Evolutionary conservation across 805 yeast species (phyloP), one percentile per base, ranked within the genome.

Genomic region (Saccharomycopsis sp.): DNA sequence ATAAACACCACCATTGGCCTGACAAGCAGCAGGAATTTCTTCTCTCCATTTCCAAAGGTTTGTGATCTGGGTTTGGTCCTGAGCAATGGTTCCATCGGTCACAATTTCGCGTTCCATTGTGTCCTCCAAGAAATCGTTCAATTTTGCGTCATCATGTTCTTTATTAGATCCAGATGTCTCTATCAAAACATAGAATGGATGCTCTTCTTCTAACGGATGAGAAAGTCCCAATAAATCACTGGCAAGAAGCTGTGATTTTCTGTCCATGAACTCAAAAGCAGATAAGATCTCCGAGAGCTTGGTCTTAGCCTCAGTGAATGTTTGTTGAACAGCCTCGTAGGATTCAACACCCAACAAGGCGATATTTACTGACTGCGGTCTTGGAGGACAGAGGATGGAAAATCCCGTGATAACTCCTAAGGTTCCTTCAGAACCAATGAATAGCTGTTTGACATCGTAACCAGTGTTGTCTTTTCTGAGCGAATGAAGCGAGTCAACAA

Each of bases 11-110:
- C 99, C 98, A 42, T 78, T 84, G 61, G 81, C 78, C 55, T 88
- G 86, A 3, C 89, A 79, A 3, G 97, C 92, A 74, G 94, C 99
- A 47, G 97, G 90, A 63, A 93, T 83, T 62, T 86, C 80, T 73
- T 94, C 99, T 75, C 99, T 85, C 98, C 98, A 94, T 38, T 84
- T 76, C 99, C 99, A 94, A 66, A 94, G 78, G 58, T 83, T 84
- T 61, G 77, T 78, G 60, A 89, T 73, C 72, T 94, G 98, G 1
- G 94, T 78, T 73, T 89, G 97, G 70, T 92, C 97, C 72, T 91
- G 97, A 5, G 99, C 97, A 63, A 94, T 87, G 47, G 90, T 92
- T 68, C 99, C 99, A 71, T 94, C 98, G n/a, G 78, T 76, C 35
- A 94, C 92, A 53, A 84, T 70, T 55, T 86, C 98, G 34, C 82